Evolutionary conservation across 139 green algal genomes (phyloP), one percentile per base, ranked within the genome.

Genomic region (Closterium sp.): DNA sequence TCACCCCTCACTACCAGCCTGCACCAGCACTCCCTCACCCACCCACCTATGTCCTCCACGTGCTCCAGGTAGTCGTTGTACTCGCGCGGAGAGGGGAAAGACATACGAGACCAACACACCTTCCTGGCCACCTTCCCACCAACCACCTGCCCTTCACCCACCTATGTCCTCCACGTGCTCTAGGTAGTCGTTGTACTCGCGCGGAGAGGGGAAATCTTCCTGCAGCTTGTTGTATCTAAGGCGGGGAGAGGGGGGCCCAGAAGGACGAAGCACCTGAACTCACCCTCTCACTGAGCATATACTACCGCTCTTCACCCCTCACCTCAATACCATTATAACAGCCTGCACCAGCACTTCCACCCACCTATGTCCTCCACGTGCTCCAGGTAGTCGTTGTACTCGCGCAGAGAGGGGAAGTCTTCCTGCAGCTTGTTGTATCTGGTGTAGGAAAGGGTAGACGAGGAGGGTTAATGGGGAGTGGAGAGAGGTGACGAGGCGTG

Each of bases 21-120:
- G n/a, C n/a, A n/a, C n/a, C n/a, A n/a, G n/a, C n/a, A n/a, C n/a
- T n/a, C n/a, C n/a, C n/a, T n/a, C n/a, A n/a, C 2, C 10, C 50
- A 30, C 84, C 32, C 89, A 97, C 96, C 96, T 79, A 97, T 97
- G 91, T 98, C 96, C 87, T 98, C 96, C 10, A 95, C 86, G 62
- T 96, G 93, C 70, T 98, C 96, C 79, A 97, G 89, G 89, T 97
- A 98, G 93, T 97, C 94, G 86, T 98, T 95, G 34, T 93, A 98
- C 24, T 93, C 95, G 13, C 93, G 29, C 89, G 95, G 96, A 34
- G 42, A 89, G 1, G 28, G 4, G 84, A 98, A 98, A n/a, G n/a
- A n/a, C 89, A 95, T 95, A n/a, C n/a, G n/a, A 32, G 42, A 89
- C n/a, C n/a, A n/a, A n/a, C n/a, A n/a, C n/a, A 31, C 97, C 96